Conservation (phyloP, 257 asterid genomes). For the Fraxinus americana region DNA sequence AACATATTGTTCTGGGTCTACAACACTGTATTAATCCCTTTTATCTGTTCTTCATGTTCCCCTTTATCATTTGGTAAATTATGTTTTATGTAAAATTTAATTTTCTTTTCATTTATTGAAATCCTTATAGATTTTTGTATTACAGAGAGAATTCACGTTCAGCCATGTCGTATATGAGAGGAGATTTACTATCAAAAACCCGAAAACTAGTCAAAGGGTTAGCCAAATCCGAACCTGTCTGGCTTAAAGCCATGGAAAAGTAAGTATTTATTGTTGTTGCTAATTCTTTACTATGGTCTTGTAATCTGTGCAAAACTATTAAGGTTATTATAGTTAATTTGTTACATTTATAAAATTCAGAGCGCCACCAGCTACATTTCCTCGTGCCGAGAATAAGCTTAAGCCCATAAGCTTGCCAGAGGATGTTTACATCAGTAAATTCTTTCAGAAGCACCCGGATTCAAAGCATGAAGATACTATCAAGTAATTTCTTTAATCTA, state of each 20-base stretch:
- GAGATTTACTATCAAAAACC: conserved; percentile 72
- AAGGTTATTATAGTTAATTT: neutral
- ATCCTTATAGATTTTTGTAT: too few species aligned
- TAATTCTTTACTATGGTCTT: neutral
- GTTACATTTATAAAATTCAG: conserved; percentile 35
- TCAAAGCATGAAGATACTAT: conserved; percentile 71
- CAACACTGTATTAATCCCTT: neutral
- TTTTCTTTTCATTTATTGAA: neutral
- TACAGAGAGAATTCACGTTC: conserved; percentile 15
- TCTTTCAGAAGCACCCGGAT: conserved; percentile 68
- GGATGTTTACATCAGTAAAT: conserved; percentile 72
- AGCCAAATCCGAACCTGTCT: conserved; percentile 81
- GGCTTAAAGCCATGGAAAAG: conserved; percentile 99
- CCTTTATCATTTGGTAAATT: neutral
- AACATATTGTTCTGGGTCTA: too few species aligned
- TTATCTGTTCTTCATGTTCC: neutral
- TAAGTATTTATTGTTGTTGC: conserved; percentile 23
- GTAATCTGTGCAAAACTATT: conserved; percentile 1
- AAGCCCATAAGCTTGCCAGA: conserved; percentile 72
- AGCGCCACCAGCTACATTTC: conserved; percentile 88
- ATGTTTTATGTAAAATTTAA: too few species aligned
- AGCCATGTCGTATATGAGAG: conserved; percentile 83
- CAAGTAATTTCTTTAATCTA: conserved; percentile 49
- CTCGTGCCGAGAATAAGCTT: conserved; percentile 68
- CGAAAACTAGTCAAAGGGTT: conserved; percentile 88